Base-by-base conservation (phyloP, 2,329 filamentous ascomycete species). In the Colletotrichum karsti region DNA sequence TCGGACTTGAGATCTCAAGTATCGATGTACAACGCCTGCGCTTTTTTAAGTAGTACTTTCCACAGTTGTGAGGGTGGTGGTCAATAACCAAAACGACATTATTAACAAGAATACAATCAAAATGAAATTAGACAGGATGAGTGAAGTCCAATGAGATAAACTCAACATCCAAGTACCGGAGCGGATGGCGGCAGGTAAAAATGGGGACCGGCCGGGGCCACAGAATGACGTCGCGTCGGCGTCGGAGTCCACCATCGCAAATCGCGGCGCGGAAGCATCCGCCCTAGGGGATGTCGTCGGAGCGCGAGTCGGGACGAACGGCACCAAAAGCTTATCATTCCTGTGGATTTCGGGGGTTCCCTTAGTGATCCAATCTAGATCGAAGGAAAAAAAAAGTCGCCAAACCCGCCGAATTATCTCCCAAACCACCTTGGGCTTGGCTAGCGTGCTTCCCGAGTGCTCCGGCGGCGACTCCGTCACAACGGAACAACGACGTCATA, bases 401-500 rank as follows among this genome's bases (percentile, higher is more conserved):
- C 56, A 65, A 53, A 28, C 4, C 12, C 44, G 15, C 20, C 30
- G 24, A 18, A 1, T n/a, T 44, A 51, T 53, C 22, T 37, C 24
- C 10, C 41, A 44, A 33, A 15, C 50, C 28, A 26, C 15, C 26
- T 12, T 30, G 2, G 26, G 9, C n/a, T 26, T 13, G 20, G 20
- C 24, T 39, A 48, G 55, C 41, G 18, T 3, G 33, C 20, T 10
- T 56, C 33, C 63, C 63, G 63, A 67, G 28, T 41, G 24, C 12
- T 35, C 63, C 63, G 63, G 42, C 46, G 63, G 57, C 58, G 12
- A 42, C 55, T 67, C 63, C 50, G 63, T 67, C 63, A 56, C 26
- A 18, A 67, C 51, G 59, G 64, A 24, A 51, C 60, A 20, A 20
- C 28, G 59, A 67, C 64, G 64, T 67, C 64, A 67, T 67, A 33